Evolutionary conservation across 129 eudicot genomes (phyloP).

Genomic region (Tagetes erecta): DNA sequence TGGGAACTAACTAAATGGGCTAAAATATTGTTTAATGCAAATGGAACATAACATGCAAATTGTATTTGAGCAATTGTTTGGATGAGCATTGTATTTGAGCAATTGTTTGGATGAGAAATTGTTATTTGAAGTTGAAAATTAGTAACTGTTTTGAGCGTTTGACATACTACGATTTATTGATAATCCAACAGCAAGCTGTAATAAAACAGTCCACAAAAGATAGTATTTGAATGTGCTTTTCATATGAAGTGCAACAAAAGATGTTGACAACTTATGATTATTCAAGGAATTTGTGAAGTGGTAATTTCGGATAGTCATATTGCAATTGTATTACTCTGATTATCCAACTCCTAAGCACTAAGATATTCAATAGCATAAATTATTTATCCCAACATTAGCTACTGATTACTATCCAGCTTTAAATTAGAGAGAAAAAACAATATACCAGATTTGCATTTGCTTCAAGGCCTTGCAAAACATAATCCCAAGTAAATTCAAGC

Average conservation of each 20-base stretch:
- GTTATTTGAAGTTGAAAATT: not conserved
- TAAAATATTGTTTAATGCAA: too few relatives aligned
- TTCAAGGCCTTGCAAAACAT: slow-evolving; percentile 92
- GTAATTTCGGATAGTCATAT: not conserved
- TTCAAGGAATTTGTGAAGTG: not conserved
- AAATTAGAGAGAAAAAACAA: not conserved
- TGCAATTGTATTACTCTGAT: not conserved
- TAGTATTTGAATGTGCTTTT: not conserved
- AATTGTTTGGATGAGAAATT: not conserved
- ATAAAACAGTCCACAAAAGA: not conserved
- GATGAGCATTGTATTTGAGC: not conserved
- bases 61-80: not conserved
- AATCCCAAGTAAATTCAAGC: slow-evolving; percentile 96
- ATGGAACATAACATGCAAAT: too few relatives aligned
- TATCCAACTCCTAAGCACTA: not conserved
- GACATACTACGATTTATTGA: not conserved
- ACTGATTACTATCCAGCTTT: not conserved
- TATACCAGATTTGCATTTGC: slow-evolving; percentile 96
- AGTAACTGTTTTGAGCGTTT: not conserved
- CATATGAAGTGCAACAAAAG: slow-evolving; percentile 1
- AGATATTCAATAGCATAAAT: not conserved
- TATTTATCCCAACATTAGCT: not conserved
- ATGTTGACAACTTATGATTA: not conserved
- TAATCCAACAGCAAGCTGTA: not conserved
- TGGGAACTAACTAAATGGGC: too few relatives aligned